Base-by-base conservation (phyloP, 257 asterid species). In the Paulownia fortunei region DNA sequence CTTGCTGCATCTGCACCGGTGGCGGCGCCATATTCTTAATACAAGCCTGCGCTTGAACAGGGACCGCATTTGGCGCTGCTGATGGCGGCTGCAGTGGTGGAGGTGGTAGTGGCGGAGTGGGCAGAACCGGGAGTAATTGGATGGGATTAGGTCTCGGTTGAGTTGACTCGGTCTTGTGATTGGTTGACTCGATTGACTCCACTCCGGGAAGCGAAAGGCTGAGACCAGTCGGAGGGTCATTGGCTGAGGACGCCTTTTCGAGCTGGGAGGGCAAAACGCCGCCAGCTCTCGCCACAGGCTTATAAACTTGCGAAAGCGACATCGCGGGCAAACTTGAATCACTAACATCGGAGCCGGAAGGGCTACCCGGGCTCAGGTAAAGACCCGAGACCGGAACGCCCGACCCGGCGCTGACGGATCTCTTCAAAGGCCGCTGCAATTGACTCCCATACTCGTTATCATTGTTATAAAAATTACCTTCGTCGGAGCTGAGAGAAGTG, bases 171-270 rank as follows among this genome's bases (percentile, higher is more conserved):
- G 68, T 5, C 39, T 52, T 55, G 24, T 64, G 78, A 34, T 34
- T 63, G 6, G 85, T n/a, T 0, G 76, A 58, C 65, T 71, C 84
- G 0, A 76, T 15, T 0, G 79, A 61, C 68, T 87, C 92, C 1
- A 76, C 70, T 8, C 96, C 94, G 0, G 97, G 93, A 1, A 90
- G 86, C 0, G 93, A 87, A 15, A 92, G 93, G 77, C 90, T 84
- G 3, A 90, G 83, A 2, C 89, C 82, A 0, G 92, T 85, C 6
- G 86, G 80, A 4, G 97, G 94, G 70, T 87, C 94, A 32, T 18
- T 18, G 4, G 6, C 32, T 0, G 77, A 21, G 36, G 87, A 64
- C 19, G 79, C 5, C 52, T 80, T 71, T n/a, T 82, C 87, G 0
- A 55, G 49, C 81, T 41, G 68, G 24, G 76, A 73, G 2, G 84